These are phyloP conservation scores for Chlorella sp. DNA, from an alignment of 139 green algal species.

Conservation along the genomic window DNA sequence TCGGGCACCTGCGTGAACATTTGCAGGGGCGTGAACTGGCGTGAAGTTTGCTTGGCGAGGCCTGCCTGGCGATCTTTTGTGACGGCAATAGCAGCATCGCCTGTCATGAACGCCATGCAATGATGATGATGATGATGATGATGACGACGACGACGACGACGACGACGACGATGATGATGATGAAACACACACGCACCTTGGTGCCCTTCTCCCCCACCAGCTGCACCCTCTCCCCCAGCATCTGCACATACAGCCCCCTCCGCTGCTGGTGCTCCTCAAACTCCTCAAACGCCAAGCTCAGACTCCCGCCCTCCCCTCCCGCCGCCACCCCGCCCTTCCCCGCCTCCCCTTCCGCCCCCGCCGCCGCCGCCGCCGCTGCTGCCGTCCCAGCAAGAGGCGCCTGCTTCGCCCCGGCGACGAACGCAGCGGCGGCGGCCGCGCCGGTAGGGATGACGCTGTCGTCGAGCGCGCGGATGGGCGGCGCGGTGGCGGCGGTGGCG, in stretches of 20 bases:
- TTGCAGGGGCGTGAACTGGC: not conserved
- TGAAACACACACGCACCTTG: slow-evolving; percentile 40
- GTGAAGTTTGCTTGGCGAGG: too few species aligned
- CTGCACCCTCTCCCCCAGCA: slow-evolving; percentile 47
- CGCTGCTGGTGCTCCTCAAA: slow-evolving; percentile 15
- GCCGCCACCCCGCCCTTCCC: not conserved
- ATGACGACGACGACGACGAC: too few species aligned
- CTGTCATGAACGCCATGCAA: too few species aligned
- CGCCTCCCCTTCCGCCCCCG: too few species aligned
- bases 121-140: not conserved
- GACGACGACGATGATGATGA: too few species aligned
- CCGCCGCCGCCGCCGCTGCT: not conserved
- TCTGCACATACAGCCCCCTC: slow-evolving; percentile 46
- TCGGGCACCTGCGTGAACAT: slow-evolving; percentile 69
- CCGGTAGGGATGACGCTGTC: too few species aligned
- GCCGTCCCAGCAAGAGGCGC: too few species aligned
- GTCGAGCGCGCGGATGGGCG: too few species aligned
- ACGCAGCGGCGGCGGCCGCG: too few species aligned
- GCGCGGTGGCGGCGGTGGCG: too few species aligned
- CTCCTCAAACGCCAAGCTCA: slow-evolving; percentile 21
- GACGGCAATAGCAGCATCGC: not conserved
- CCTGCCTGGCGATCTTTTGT: too few species aligned
- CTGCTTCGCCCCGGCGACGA: too few species aligned
- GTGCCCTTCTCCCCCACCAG: slow-evolving; percentile 68
- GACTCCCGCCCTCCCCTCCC: not conserved